phyloP scores from a whole-genome alignment of 495 filamentous ascomycete genomes.

The Recurvomyces mirabilis region DNA sequence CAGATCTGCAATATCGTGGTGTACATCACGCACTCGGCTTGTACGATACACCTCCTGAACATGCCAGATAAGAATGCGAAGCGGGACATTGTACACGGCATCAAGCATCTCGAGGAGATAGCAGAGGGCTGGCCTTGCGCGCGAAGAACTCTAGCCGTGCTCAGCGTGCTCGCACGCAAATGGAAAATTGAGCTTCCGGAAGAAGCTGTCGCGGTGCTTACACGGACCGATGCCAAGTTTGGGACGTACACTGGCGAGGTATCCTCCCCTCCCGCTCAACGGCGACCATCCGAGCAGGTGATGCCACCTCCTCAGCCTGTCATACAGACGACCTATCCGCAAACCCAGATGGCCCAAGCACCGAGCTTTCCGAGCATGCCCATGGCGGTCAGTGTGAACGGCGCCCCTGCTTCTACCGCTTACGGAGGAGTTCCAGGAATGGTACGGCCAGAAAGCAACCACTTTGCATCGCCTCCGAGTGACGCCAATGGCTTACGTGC shows the following conservation, averaged over 20 bases:
- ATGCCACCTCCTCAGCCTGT: too few relatives aligned
- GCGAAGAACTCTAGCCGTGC: slow-evolving; percentile 68
- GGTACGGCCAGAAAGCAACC: slow-evolving; percentile 2
- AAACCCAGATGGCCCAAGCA: not conserved
- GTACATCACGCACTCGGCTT: slow-evolving; percentile 87
- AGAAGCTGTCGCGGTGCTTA: slow-evolving; percentile 64
- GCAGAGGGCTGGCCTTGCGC: slow-evolving; percentile 91
- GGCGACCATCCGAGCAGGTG: not conserved
- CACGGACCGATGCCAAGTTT: slow-evolving; percentile 49
- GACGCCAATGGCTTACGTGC: slow-evolving; percentile 6
- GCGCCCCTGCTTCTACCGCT: not conserved
- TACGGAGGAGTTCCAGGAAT: not conserved
- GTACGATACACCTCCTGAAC: slow-evolving; percentile 89
- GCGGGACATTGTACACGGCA: slow-evolving; percentile 76
- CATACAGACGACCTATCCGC: not conserved
- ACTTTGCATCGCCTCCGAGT: slow-evolving; percentile 1
- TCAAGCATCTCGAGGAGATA: slow-evolving; percentile 93
- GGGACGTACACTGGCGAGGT: slow-evolving; percentile 22
- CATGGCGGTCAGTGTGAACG: not conserved
- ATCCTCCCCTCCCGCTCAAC: slow-evolving; percentile 12
- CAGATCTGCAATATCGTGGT: slow-evolving; percentile 94
- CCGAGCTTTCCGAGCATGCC: not conserved
- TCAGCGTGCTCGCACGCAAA: slow-evolving; percentile 72
- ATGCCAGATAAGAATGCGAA: slow-evolving; percentile 79
- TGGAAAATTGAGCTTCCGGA: slow-evolving; percentile 82